Conservation (phyloP, 495 filamentous ascomycete genomes). For the Aspergillus sparsus region DNA sequence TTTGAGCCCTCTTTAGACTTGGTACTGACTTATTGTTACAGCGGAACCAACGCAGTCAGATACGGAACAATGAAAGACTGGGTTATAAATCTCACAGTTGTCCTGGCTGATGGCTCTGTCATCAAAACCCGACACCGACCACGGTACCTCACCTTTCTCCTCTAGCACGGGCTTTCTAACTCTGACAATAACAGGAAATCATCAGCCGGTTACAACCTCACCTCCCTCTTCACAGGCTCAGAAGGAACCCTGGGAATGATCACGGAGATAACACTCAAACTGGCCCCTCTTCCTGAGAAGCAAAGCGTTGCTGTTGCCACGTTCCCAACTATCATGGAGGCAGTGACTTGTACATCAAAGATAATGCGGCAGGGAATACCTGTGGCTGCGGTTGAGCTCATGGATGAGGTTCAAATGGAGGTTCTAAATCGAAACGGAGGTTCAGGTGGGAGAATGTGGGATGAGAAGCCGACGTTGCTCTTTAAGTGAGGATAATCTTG, state of each 20-base stretch:
- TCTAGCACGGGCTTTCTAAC: not conserved
- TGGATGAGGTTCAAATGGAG: conserved; percentile 86
- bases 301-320: conserved; percentile 75
- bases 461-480: conserved; percentile 77
- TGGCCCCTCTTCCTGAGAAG: conserved; percentile 69
- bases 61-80: conserved; percentile 93
- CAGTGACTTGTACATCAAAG: conserved; percentile 70
- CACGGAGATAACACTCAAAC: conserved; percentile 76
- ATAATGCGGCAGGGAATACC: conserved; percentile 75
- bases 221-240: conserved; percentile 73
- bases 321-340: conserved; percentile 69
- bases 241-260: conserved; percentile 84
- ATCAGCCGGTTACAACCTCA: conserved; percentile 80
- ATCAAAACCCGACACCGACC: conserved; percentile 64
- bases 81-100: conserved; percentile 80
- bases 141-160: conserved; percentile 7
- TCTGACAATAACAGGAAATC: conserved; percentile 52
- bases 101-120: conserved; percentile 80
- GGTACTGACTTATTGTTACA: not conserved
- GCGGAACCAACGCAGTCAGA: conserved; percentile 79
- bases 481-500: conserved; percentile 66
- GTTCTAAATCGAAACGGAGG: conserved; percentile 74
- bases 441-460: conserved; percentile 70
- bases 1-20: no score
- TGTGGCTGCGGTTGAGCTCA: conserved; percentile 77